Percentiles rank a stretch among this genome's conserved stretches.
Conservation (phyloP, 1,139 yeast species). For the Taphrina flavorubra region DNA sequence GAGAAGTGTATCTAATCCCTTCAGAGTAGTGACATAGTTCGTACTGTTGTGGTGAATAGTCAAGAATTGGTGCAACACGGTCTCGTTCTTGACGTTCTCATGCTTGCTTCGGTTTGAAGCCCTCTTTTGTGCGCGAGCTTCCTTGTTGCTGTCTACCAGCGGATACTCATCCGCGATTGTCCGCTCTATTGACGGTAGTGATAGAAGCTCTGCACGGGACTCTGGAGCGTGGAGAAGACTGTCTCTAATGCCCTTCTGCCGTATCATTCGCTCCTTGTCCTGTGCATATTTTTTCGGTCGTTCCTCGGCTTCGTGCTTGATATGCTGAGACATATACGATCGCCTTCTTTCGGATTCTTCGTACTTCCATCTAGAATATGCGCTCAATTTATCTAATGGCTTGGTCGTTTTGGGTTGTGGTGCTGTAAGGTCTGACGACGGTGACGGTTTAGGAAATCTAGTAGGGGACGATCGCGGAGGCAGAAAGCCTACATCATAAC, state of each 20-base stretch:
- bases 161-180: conserved; percentile 39
- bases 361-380: conserved; percentile 17
- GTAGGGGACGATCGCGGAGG: conserved; percentile 22
- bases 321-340: conserved; percentile 22
- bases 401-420: conserved; percentile 7
- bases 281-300: conserved; percentile 14
- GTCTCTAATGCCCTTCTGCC: conserved; percentile 24
- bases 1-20: conserved; percentile 32
- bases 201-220: conserved; percentile 20
- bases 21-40: conserved; percentile 29
- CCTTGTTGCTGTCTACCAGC: conserved; percentile 20
- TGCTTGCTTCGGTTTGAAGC: conserved; percentile 7
- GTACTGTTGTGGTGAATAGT: conserved; percentile 29
- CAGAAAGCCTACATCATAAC: conserved; percentile 27
- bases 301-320: conserved; percentile 7
- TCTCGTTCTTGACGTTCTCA: conserved; percentile 8
- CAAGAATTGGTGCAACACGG: conserved; percentile 30
- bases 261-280: conserved; percentile 19
- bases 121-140: conserved; percentile 7
- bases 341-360: conserved; percentile 25
- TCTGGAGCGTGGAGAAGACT: conserved; percentile 12
- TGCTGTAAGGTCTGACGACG: conserved; percentile 21
- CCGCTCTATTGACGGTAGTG: conserved; percentile 37
- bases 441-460: conserved; percentile 19
- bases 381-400: not conserved